A percentile compares a stretch with the other conserved stretches of the same genome.
Conservation (phyloP, 2,329 filamentous ascomycete species). For the Microcyclosporella mali region DNA sequence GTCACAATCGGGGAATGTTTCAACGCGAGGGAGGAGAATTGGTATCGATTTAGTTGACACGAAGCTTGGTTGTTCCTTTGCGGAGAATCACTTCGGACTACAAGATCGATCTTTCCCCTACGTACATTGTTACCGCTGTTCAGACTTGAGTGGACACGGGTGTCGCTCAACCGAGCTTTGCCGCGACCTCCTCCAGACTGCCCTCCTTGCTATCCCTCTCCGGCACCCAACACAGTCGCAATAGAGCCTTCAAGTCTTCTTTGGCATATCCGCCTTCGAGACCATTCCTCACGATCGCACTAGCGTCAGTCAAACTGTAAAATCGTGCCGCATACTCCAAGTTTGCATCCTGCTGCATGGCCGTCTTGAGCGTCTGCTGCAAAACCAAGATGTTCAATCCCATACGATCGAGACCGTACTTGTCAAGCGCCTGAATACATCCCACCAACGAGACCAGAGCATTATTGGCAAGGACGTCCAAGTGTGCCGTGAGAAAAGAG, state of each 20-base stretch:
- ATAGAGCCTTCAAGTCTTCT: slow-evolving; percentile 36
- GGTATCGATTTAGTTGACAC: no score
- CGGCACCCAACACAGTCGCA: slow-evolving; percentile 32
- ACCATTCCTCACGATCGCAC: slow-evolving; percentile 34
- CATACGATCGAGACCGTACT: slow-evolving; percentile 75
- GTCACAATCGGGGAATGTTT: no score
- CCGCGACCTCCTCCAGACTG: slow-evolving; percentile 19
- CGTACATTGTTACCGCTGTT: no score
- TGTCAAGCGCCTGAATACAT: slow-evolving; percentile 75
- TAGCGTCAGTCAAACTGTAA: slow-evolving; percentile 58
- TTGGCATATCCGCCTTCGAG: slow-evolving; percentile 29
- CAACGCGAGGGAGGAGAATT: no score
- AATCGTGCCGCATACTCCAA: slow-evolving; percentile 60
- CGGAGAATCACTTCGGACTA: no score
- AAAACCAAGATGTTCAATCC: slow-evolving; percentile 90
- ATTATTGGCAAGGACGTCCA: slow-evolving; percentile 71
- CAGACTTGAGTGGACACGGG: no score
- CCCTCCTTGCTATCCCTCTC: slow-evolving; percentile 21
- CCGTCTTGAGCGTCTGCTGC: slow-evolving; percentile 93
- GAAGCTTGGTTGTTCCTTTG: no score
- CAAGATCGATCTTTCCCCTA: no score
- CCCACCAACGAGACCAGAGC: slow-evolving; percentile 66
- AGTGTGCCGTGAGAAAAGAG: slow-evolving; percentile 66
- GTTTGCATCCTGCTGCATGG: slow-evolving; percentile 61
- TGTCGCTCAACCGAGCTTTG: slow-evolving; percentile 12